Evolutionary conservation across 306 rosid species (phyloP), one percentile per base, ranked within the genome.

Genomic region (Cucurbita moschata): DNA sequence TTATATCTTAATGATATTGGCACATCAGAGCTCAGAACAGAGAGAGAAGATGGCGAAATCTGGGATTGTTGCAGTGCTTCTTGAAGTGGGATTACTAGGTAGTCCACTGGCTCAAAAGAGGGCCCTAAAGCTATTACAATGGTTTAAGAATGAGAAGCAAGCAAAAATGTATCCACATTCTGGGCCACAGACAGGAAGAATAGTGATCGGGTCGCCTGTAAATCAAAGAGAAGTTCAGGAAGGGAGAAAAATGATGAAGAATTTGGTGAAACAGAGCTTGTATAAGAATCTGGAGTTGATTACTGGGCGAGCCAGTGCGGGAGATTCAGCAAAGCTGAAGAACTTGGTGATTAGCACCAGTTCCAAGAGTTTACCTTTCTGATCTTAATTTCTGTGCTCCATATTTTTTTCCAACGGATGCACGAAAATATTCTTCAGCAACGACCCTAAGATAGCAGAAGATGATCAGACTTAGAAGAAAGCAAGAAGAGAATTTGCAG

Each of bases 361-460:
- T 82, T 95, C 99, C 13, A 95, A 91, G 72, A 95, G 99, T 68
- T 84, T 95, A 77, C 90, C 97, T 68, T 95, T 89, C 75, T 92
- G 81, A 77, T 57, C 47, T 70, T 14, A n/a, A 70, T 13, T 69
- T 51, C 40, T 26, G 44, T 50, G 42, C 74, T 70, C 74, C n/a
- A 30, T 30, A 16, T 23, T 47, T 47, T 69, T 69, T 47, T 26
- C 15, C 15, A 26, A 15, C 73, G 26, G 73, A 69, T 26, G 58
- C 43, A 69, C 44, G 26, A 14, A 69, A 47, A 10, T 19, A 12
- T 4, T 23, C 65, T 11, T 12, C 66, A 35, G 65, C 42, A 30
- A 59, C 18, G 66, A 11, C 18, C 18, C 10, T 54, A 14, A 47
- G 56, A 14, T 68, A 6, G 57, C 42, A 68, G 73, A 68, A 68